phyloP scores from a whole-genome alignment of 371 early-diverging fungal genomes.

The Saksenaea vasiformis region DNA sequence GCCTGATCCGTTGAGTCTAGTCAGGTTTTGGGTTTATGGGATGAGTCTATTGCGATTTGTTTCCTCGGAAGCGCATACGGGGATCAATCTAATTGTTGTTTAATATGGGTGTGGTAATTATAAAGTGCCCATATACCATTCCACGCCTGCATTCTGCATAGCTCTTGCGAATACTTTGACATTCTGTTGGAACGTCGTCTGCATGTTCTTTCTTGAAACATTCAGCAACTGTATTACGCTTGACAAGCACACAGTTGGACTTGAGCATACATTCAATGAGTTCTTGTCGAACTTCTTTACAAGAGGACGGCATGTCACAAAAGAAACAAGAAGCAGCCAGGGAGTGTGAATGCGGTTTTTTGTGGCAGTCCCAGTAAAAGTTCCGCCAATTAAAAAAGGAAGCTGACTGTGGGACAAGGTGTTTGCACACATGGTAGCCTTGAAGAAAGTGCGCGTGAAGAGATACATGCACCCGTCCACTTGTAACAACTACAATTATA shows the following conservation, averaged over 20 bases:
- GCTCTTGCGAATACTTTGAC: conserved; percentile 65
- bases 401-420: too few relatives aligned
- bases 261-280: conserved; percentile 73
- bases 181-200: conserved; percentile 61
- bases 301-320: conserved; percentile 60
- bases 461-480: too few relatives aligned
- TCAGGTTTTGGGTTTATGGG: neutral
- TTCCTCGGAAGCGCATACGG: conserved; percentile 54
- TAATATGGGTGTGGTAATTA: neutral
- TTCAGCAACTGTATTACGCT: conserved; percentile 65
- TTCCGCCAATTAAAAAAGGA: too few relatives aligned
- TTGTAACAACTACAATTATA: too few relatives aligned
- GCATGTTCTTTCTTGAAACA: conserved; percentile 67
- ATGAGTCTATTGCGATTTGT: conserved; percentile 28
- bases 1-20: neutral
- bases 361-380: neutral
- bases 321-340: neutral
- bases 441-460: too few relatives aligned
- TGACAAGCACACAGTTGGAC: conserved; percentile 70
- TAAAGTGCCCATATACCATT: conserved; percentile 47
- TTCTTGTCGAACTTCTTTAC: conserved; percentile 71
- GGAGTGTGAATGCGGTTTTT: neutral
- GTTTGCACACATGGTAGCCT: too few relatives aligned
- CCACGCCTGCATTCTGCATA: conserved; percentile 73
- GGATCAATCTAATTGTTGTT: conserved; percentile 41